Evolutionary conservation across 2,329 filamentous ascomycete genomes (phyloP).

Genomic region (Neoascochyta sp.): DNA sequence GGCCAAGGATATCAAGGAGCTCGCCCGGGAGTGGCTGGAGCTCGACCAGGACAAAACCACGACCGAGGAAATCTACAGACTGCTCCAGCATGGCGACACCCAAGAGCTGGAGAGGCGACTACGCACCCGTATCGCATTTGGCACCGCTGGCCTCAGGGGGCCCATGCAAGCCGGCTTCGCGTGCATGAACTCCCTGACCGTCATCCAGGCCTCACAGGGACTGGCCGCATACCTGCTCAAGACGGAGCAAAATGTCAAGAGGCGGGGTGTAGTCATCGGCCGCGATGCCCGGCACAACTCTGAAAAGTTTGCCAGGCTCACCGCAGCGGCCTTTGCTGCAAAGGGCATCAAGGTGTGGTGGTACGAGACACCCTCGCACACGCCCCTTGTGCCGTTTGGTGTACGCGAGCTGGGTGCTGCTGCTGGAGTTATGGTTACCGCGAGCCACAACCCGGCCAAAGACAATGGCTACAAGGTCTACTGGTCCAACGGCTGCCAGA

Average conservation of each 20-base stretch:
- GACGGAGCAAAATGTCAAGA: constrained; percentile 41
- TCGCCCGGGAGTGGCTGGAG: constrained; percentile 56
- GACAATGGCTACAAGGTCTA: constrained; percentile 69
- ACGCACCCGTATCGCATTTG: constrained; percentile 56
- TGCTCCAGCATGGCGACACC: constrained; percentile 46
- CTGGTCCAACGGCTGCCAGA: constrained; percentile 62
- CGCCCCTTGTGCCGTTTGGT: constrained; percentile 60
- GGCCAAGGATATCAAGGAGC: constrained; percentile 36
- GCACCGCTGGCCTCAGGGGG: constrained; percentile 60
- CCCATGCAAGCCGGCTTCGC: constrained; percentile 64
- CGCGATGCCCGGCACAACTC: constrained; percentile 63
- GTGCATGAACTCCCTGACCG: constrained; percentile 57
- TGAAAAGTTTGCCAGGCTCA: constrained; percentile 56
- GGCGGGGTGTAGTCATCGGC: constrained; percentile 56
- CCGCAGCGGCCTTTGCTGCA: constrained; percentile 57
- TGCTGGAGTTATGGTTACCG: constrained; percentile 64
- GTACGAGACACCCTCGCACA: constrained; percentile 55
- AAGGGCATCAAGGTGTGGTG: constrained; percentile 58
- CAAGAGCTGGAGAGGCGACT: constrained; percentile 53
- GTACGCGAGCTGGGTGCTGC: constrained; percentile 52
- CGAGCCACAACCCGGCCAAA: constrained; percentile 61
- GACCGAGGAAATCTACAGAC: constrained; percentile 51
- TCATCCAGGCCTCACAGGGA: constrained; percentile 63
- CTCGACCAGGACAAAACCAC: constrained; percentile 55
- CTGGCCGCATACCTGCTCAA: constrained; percentile 57